phyloP scores from a whole-genome alignment of 2,329 filamentous ascomycete species.

The Arthrobotrys conoides region DNA sequence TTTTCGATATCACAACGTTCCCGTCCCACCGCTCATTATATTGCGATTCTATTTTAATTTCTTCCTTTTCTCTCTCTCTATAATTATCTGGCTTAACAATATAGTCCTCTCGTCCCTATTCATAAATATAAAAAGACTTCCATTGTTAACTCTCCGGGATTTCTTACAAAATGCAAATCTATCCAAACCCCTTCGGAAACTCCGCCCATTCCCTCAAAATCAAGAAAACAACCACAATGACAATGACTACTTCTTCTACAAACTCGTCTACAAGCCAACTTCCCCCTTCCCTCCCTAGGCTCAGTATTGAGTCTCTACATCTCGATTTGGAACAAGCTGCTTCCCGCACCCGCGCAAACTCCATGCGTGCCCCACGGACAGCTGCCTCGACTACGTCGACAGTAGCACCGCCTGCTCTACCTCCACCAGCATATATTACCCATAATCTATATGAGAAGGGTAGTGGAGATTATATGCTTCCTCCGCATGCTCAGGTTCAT shows the following conservation, averaged over 20 bases:
- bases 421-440: conserved; percentile 41
- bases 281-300: conserved; percentile 33
- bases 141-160: background rate
- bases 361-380: conserved; percentile 31
- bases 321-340: conserved; percentile 35
- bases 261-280: conserved; percentile 17
- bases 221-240: conserved; percentile 22
- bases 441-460: conserved; percentile 36
- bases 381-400: conserved; percentile 28
- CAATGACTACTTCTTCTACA: background rate
- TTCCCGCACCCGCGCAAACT: conserved; percentile 12
- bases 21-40: conserved; percentile 8
- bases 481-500: conserved; percentile 41
- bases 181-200: conserved; percentile 28
- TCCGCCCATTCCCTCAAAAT: conserved; percentile 24
- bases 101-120: background rate
- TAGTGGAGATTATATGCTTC: conserved; percentile 35
- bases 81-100: background rate
- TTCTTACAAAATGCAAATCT: conserved; percentile 25
- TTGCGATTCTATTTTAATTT: conserved; percentile 10
- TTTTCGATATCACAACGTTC: conserved; percentile 44
- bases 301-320: conserved; percentile 46
- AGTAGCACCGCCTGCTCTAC: conserved; percentile 22
- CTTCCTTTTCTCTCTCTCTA: conserved; percentile 6
- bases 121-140: conserved; percentile 4